Evolutionary conservation across 495 filamentous ascomycete genomes (phyloP), one percentile per base, ranked within the genome.

Genomic region (Penicillium cataractarum): DNA sequence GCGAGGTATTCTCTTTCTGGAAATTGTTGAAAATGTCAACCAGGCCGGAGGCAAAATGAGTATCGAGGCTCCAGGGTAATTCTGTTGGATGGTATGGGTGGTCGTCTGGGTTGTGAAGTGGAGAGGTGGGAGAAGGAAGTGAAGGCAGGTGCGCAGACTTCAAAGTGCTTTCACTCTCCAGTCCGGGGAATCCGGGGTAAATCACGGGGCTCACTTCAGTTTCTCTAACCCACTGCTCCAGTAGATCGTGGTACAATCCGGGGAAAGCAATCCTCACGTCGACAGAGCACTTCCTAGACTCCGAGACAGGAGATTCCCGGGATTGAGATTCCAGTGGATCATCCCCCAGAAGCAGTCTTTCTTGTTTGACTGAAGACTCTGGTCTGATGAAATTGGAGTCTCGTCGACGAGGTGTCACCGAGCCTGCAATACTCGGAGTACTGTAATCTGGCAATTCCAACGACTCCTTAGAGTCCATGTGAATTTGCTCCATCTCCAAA

Each of bases 221-320:
- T 4, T 69, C 63, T n/a, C 46, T 53, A 6, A 12, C 17, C 62
- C 67, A 72, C 37, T 72, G 67, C 21, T 72, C 61, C 0, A 70
- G 27, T 13, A 68, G 26, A 13, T 60, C 70, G 19, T 62, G 65
- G 21, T 72, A 66, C 0, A 70, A 9, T 22, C 67, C 67, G 12
- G 70, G 70, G n/a, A 70, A 72, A 12, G 67, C 67, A 32, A 72
- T 57, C 35, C 26, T 19, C 8, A 68, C 65, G n/a, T 66, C 58
- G 21, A 46, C 61, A 32, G 67, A 61, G 17, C 54, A 31, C 44
- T 61, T 48, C 27, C 27, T 17, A 3, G 55, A 57, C 17, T 27
- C 31, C 44, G 15, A 49, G 39, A 48, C 21, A 22, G 59, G 27
- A 24, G 55, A 58, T 27, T 13, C 40, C 19, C 10, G 4, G 24